These are phyloP conservation scores for Ceratocystis colombiana DNA, from an alignment of 2,329 filamentous ascomycete species.

Conservation along the genomic window DNA sequence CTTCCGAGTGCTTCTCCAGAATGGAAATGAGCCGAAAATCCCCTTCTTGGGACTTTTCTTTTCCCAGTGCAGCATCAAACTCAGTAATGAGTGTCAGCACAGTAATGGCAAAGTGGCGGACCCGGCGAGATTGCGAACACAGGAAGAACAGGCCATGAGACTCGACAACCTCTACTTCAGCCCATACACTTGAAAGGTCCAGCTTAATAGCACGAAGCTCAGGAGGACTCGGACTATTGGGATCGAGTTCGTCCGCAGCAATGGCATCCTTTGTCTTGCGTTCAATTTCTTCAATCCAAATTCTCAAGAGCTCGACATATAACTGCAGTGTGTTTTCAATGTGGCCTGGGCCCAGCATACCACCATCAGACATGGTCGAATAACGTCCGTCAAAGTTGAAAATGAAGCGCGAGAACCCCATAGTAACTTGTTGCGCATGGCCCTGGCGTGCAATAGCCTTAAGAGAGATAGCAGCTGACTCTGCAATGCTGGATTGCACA, in stretches of 20 bases:
- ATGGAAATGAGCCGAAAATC: constrained; percentile 80
- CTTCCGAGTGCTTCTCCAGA: constrained; percentile 76
- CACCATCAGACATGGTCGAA: constrained; percentile 94
- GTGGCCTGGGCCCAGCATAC: constrained; percentile 85
- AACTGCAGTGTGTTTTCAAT: constrained; percentile 88
- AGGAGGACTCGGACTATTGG: constrained; percentile 39
- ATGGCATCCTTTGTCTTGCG: constrained; percentile 68
- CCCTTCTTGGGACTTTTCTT: constrained; percentile 35
- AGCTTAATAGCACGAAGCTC: constrained; percentile 61
- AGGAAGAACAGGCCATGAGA: constrained; percentile 95
- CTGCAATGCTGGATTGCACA: constrained; percentile 82
- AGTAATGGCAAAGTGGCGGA: constrained; percentile 82
- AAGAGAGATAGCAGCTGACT: constrained; percentile 81
- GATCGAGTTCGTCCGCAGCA: constrained; percentile 44
- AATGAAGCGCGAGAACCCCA: constrained; percentile 93
- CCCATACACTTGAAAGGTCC: constrained; percentile 78
- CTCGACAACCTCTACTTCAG: constrained; percentile 92
- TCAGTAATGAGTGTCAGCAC: constrained; percentile 86
- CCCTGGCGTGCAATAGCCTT: constrained; percentile 92
- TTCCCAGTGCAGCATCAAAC: constrained; percentile 80
- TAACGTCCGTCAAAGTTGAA: constrained; percentile 98
- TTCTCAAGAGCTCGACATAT: constrained; percentile 86
- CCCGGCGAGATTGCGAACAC: constrained; percentile 85
- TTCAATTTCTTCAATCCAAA: constrained; percentile 96
- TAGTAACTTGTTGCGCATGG: constrained; percentile 89